Base-by-base conservation (phyloP, 2,329 filamentous ascomycete genomes). In the Paraconiothyrium brasiliense region DNA sequence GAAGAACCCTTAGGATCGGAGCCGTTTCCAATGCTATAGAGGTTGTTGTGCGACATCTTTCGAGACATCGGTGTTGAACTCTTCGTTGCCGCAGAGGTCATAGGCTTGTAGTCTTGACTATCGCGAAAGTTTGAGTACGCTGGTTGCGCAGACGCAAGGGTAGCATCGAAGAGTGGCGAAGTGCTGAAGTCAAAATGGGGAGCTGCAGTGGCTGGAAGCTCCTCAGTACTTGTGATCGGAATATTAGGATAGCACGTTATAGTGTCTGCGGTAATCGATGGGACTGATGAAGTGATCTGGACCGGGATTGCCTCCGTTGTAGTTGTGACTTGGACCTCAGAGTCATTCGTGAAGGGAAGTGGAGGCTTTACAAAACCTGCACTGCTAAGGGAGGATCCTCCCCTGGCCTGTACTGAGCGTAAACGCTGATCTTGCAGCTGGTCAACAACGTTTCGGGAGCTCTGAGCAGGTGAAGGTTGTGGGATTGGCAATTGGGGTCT, bases 11-110 rank as follows among this genome's bases (percentile, higher is more conserved):
- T 79, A 22, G 69, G 70, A 35, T 70, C 67, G 55, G 70, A 74
- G 11, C 70, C 74, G 37, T 73, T 73, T 47, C 70, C 75, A 63
- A 81, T 82, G 54, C 76, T 76, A 61, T 83, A 83, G 9, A 78
- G 67, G 27, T 78, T 77, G 0, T 75, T 64, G 0, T 76, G 70
- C 14, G 76, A 78, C 48, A 71, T 71, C 11, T 72, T 68, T 14
- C 78, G 75, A 62, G 54, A 49, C n/a, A 71, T 54, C 2, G 64
- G 71, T 24, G 16, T 70, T 22, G 50, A 59, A 58, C 44, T 70
- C 66, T 61, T 69, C 66, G 24, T 57, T 46, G 61, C 62, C 32
- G 67, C 63, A 4, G 62, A 61, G 2, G 41, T 72, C 9, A 71
- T 62, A 34, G 65, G 60, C 27, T 59, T 61, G 55, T 68, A 71